Percentiles rank a stretch among this genome's conserved stretches.
phyloP scores from a whole-genome alignment of 768 basidiomycete genomes.

The Termitomyces sp. region DNA sequence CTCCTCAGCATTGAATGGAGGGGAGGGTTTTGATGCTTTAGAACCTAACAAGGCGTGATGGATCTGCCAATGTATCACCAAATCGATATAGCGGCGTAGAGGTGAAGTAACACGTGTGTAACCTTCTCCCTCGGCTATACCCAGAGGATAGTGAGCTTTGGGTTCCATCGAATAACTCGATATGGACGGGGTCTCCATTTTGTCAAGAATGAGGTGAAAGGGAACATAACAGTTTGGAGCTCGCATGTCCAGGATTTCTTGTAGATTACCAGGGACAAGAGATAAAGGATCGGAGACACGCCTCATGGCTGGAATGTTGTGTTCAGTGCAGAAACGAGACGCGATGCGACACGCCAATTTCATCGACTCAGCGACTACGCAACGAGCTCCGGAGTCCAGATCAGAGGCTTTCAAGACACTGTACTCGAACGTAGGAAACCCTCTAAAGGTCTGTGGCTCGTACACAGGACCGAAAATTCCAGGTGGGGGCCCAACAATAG shows the following conservation, averaged over 20 bases:
- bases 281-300: slow-evolving; percentile 38
- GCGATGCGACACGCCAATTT: slow-evolving; percentile 74
- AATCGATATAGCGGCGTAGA: slow-evolving; percentile 77
- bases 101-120: slow-evolving; percentile 87
- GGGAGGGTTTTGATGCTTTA: slow-evolving; percentile 21
- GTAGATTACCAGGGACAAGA: slow-evolving; percentile 29
- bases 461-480: slow-evolving; percentile 26
- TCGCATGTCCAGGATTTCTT: slow-evolving; percentile 47
- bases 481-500: slow-evolving; percentile 23
- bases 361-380: slow-evolving; percentile 77
- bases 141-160: slow-evolving; percentile 64
- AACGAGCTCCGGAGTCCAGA: slow-evolving; percentile 39
- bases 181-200: slow-evolving; percentile 28
- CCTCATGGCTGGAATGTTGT: slow-evolving; percentile 59
- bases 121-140: slow-evolving; percentile 68
- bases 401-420: slow-evolving; percentile 26
- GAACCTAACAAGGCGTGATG: slow-evolving; percentile 63
- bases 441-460: slow-evolving; percentile 36
- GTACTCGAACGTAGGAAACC: slow-evolving; percentile 52
- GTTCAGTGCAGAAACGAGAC: slow-evolving; percentile 65
- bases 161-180: slow-evolving; percentile 51
- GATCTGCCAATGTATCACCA: slow-evolving; percentile 91
- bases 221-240: slow-evolving; percentile 42
- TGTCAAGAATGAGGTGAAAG: slow-evolving; percentile 28
- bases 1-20: slow-evolving; percentile 44